A percentile compares a stretch with the other conserved stretches of the same genome.
These are phyloP conservation scores for Clarireedia monteithiana DNA, from an alignment of 2,329 filamentous ascomycete genomes.

Conservation along the genomic window DNA sequence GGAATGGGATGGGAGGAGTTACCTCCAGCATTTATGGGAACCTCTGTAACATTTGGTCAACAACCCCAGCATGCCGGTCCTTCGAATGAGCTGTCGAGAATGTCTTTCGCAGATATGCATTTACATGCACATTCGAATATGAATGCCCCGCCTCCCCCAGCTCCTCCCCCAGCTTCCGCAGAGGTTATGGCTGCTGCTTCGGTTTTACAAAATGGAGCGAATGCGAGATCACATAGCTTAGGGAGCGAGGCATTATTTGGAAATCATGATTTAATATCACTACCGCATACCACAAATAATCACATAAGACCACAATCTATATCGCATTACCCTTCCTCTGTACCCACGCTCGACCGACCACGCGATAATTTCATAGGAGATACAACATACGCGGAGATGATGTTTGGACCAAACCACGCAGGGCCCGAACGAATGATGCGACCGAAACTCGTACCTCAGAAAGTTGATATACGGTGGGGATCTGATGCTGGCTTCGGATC, in stretches of 20 bases:
- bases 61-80: constrained; percentile 18
- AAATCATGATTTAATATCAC: constrained; percentile 10
- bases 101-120: constrained; percentile 16
- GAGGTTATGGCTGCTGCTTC: constrained; percentile 56
- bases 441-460: constrained; percentile 20
- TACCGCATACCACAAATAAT: constrained; percentile 12
- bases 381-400: constrained; percentile 21
- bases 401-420: constrained; percentile 18
- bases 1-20: constrained; percentile 47
- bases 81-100: constrained; percentile 13
- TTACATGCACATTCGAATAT: constrained; percentile 11
- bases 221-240: constrained; percentile 24
- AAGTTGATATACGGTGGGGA: constrained; percentile 51
- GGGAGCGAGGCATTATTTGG: constrained; percentile 21
- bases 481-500: constrained; percentile 58
- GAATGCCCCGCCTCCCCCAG: constrained; percentile 6
- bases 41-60: constrained; percentile 54
- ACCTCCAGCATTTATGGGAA: constrained; percentile 58
- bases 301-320: constrained; percentile 22
- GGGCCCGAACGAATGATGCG: constrained; percentile 4
- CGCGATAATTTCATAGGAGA: constrained; percentile 18
- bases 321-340: constrained; percentile 14
- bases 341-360: constrained; percentile 11
- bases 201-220: constrained; percentile 38
- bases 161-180: constrained; percentile 31